Base-by-base conservation (phyloP, 1,139 yeast species). In the Nakaseomyces sp. region DNA sequence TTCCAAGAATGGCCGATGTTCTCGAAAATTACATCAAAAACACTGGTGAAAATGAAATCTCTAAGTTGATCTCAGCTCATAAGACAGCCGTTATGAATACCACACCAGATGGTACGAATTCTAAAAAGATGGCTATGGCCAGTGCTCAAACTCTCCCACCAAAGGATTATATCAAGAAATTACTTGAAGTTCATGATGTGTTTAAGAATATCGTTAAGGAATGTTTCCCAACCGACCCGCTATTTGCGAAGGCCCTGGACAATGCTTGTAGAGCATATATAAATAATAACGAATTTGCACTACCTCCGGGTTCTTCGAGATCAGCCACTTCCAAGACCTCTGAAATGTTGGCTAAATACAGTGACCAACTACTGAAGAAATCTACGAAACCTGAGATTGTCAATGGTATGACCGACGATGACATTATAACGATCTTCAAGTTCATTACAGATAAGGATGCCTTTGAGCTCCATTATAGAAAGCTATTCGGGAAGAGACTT, bases 391-490 rank as follows among this genome's bases (percentile, higher is more conserved):
- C 79, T 0, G 91, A 81, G 50, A 71, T 76, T 15, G 66, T 72
- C 26, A 68, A 71, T 46, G 91, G 83, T 56, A 78, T 89, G 80
- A 85, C 81, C 48, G 64, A 66, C 36, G 89, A 83, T 54, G 91
- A 89, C 55, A 76, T 91, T 57, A 86, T 91, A 87, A 77, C 79
- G 25, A 74, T 91, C 22, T 87, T 93, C 71, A 84, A 82, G 58
- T 91, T 86, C 61, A 75, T 93, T 45, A 89, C 86, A 44, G 97
- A 91, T 63, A 89, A 89, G 64, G 98, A 93, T 69, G 85, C 93
- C 35, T 93, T 93, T 65, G 98, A 91, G 67, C 85, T 82, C 54
- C 85, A 85, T 66, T 93, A 91, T 66, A 80, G 97, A 63, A 79
- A 96, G 54, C 72, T 83, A 59, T 72, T 93, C 55, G 94, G 97